Evolutionary conservation across 2,329 filamentous ascomycete genomes (phyloP), one percentile per base, ranked within the genome.

Genomic region (Lachnellula willkommii): DNA sequence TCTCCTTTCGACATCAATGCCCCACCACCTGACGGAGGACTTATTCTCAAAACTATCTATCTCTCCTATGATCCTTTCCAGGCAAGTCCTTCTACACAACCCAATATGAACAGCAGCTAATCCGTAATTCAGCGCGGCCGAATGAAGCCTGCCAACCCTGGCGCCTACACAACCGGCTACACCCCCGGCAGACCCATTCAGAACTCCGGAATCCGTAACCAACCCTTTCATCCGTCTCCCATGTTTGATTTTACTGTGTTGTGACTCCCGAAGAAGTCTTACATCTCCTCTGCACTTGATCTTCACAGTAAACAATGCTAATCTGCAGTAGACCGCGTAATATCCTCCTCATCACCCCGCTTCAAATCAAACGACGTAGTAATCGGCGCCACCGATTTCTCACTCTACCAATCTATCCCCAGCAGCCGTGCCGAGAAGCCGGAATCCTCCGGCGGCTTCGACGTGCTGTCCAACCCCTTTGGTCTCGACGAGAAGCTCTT

Each of bases 61-160:
- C 78, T 84, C 61, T 92, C 88, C 42, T 87, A 87, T 73, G 90
- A 95, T 71, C 90, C 90, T 1, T 95, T 93, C 76, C 83, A 88
- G 55, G 14, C 12, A 15, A 9, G 22, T 47, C n/a, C 12, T 5
- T n/a, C 12, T 15, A 26, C 12, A 32, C 24, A 26, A 12, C 8
- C 12, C 6, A 15, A 28, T 32, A 22, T 45, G 6, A 70, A 75
- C 7, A 12, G n/a, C 22, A 42, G 65, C 74, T 69, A 81, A 86
- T 73, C 89, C 86, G 8, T 92, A 89, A 12, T 12, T 22, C 75
- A 40, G 37, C 37, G 37, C 14, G 37, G 37, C 14, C 14, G 17
- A 40, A 40, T 40, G 37, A 40, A 40, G 37, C 37, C 37, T 17
- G 15, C 37, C 14, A 40, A 17, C 15, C 15, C 37, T n/a, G 37